Evolutionary conservation across 2,329 filamentous ascomycete species (phyloP).

Genomic region (Pleomassaria siparia): DNA sequence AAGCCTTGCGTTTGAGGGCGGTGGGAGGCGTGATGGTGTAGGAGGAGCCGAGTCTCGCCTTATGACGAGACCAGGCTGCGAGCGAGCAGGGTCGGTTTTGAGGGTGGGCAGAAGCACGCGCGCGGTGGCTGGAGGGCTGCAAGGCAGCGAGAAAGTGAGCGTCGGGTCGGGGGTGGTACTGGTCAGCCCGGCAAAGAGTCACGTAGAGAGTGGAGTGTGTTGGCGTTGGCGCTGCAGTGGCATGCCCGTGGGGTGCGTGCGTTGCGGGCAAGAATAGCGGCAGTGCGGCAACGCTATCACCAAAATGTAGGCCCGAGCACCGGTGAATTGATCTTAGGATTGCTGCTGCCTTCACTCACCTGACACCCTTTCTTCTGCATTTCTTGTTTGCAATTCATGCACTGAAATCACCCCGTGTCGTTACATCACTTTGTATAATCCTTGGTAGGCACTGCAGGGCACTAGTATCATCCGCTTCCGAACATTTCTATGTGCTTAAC

Average conservation of each 20-base stretch:
- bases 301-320: background rate
- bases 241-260: slow-evolving; percentile 6
- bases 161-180: slow-evolving; percentile 23
- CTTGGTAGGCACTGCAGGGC: too few relatives aligned
- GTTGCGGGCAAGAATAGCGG: too few relatives aligned
- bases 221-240: slow-evolving; percentile 13
- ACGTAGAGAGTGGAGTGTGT: slow-evolving; percentile 20
- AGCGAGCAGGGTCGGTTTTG: slow-evolving; percentile 15
- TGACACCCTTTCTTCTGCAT: background rate
- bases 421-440: too few relatives aligned
- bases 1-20: slow-evolving; percentile 44
- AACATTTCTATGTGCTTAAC: too few relatives aligned
- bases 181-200: slow-evolving; percentile 31
- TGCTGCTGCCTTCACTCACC: background rate
- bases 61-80: slow-evolving; percentile 45
- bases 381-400: background rate
- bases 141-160: slow-evolving; percentile 11
- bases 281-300: too few relatives aligned
- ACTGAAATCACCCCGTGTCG: too few relatives aligned
- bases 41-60: slow-evolving; percentile 38
- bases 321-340: slow-evolving; percentile 1
- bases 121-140: slow-evolving; percentile 9
- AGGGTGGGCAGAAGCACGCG: slow-evolving; percentile 12
- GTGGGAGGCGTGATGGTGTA: slow-evolving; percentile 41
- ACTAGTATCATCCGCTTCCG: too few relatives aligned